Evolutionary conservation across 257 asterid species (phyloP).

Genomic region (Forsythia suspensa): DNA sequence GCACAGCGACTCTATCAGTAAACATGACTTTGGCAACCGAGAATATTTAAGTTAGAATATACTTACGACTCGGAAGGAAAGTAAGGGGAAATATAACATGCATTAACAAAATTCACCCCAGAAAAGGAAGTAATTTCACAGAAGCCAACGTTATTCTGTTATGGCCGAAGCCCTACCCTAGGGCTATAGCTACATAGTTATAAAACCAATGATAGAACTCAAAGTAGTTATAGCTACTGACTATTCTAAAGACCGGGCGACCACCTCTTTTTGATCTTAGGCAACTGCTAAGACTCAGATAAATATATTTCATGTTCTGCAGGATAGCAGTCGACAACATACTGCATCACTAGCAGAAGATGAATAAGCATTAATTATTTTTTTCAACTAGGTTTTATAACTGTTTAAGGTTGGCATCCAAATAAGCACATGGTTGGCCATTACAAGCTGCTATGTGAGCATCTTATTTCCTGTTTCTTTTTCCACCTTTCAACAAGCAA

Average conservation of each 20-base stretch:
- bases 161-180: too few relatives aligned
- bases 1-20: background rate
- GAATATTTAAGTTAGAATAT: background rate
- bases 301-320: background rate
- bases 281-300: background rate
- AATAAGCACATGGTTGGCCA: slow-evolving; percentile 11
- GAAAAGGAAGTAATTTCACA: background rate
- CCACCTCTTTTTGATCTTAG: background rate
- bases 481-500: slow-evolving; percentile 9
- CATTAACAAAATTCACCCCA: background rate
- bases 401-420: background rate
- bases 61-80: background rate
- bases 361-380: slow-evolving; percentile 1
- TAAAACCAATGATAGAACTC: too few relatives aligned
- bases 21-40: background rate
- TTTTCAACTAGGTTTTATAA: background rate
- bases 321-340: slow-evolving; percentile 2
- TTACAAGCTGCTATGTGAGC: slow-evolving; percentile 13
- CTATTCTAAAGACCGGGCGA: too few relatives aligned
- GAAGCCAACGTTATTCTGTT: background rate
- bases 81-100: background rate
- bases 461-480: slow-evolving; percentile 6
- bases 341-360: background rate
- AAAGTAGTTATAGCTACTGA: too few relatives aligned
- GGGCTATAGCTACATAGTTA: too few relatives aligned